These are phyloP conservation scores for Acanthamoeba lenticulata DNA, from an alignment of 208 protist genomes.

Conservation along the genomic window DNA sequence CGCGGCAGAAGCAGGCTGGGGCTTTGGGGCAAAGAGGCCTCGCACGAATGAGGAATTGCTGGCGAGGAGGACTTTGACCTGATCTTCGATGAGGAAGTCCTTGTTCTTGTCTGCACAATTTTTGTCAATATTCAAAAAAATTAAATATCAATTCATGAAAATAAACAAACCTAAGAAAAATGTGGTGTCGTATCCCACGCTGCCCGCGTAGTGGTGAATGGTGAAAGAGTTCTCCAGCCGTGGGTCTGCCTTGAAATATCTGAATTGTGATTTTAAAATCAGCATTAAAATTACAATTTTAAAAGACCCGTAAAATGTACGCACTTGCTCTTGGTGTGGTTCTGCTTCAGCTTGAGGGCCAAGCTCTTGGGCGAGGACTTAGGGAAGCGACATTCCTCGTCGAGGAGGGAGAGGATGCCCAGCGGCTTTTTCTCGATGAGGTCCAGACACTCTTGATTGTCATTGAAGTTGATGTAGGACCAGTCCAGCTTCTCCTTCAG, in stretches of 20 bases:
- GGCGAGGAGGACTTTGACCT: constrained; percentile 66
- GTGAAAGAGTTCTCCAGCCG: constrained; percentile 45
- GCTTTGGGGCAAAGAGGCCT: constrained; percentile 2
- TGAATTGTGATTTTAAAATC: neutral
- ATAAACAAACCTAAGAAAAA: constrained; percentile 84
- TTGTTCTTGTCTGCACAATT: constrained; percentile 80
- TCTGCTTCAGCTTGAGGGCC: constrained; percentile 9
- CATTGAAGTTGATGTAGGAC: constrained; percentile 58
- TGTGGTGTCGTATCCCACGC: constrained; percentile 77
- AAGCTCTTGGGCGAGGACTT: constrained; percentile 76
- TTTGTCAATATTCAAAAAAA: constrained; percentile 74
- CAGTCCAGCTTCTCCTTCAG: constrained; percentile 73
- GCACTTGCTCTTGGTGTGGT: constrained; percentile 59
- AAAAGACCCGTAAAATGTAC: constrained; percentile 74
- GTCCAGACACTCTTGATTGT: constrained; percentile 75
- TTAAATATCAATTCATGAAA: constrained; percentile 68
- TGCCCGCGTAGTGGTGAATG: constrained; percentile 50
- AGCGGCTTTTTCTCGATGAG: constrained; percentile 85
- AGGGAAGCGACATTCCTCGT: constrained; percentile 90
- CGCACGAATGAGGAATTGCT: constrained; percentile 31
- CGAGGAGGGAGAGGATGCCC: constrained; percentile 88
- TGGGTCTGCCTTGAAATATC: constrained; percentile 28
- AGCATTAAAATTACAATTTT: constrained; percentile 85
- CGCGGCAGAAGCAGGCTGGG: neutral
- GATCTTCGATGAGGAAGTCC: constrained; percentile 78